Evolutionary conservation across 1,284 basidiomycete species (phyloP).

Genomic region (Ganoderma multipileum): DNA sequence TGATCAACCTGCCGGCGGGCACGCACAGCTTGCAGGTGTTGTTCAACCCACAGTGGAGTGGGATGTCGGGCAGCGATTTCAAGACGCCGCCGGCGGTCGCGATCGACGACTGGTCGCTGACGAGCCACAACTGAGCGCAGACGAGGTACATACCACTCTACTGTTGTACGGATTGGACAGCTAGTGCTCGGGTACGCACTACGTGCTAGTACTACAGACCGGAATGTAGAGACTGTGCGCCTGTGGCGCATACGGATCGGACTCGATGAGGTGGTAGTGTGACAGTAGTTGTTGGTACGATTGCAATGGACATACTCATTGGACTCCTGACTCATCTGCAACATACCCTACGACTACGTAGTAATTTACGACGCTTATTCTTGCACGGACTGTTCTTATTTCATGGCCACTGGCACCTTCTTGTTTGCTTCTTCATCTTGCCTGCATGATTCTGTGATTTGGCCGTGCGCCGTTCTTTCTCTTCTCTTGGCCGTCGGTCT

Average conservation of each 20-base stretch:
- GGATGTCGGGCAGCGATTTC: conserved; percentile 61
- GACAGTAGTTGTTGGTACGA: not conserved
- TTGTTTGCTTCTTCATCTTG: not conserved
- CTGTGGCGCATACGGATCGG: conserved; percentile 3
- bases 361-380: not conserved
- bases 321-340: not conserved
- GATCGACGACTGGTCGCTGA: conserved; percentile 73
- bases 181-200: not conserved
- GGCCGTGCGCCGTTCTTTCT: not conserved
- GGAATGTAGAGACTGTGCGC: not conserved
- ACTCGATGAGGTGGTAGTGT: not conserved
- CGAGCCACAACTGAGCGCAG: conserved; percentile 61
- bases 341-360: not conserved
- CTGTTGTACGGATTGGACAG: conserved; percentile 4
- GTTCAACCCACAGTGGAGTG: conserved; percentile 88
- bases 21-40: conserved; percentile 78
- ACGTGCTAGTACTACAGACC: not conserved
- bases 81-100: conserved; percentile 73
- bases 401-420: not conserved
- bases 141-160: not conserved
- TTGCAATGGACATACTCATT: not conserved
- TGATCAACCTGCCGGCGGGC: conserved; percentile 76
- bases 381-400: conserved; percentile 1
- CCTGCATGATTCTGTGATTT: not conserved
- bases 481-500: not conserved